Conservation (phyloP, 2,329 filamentous ascomycete species). For the Chaetomiaceae sp. region DNA sequence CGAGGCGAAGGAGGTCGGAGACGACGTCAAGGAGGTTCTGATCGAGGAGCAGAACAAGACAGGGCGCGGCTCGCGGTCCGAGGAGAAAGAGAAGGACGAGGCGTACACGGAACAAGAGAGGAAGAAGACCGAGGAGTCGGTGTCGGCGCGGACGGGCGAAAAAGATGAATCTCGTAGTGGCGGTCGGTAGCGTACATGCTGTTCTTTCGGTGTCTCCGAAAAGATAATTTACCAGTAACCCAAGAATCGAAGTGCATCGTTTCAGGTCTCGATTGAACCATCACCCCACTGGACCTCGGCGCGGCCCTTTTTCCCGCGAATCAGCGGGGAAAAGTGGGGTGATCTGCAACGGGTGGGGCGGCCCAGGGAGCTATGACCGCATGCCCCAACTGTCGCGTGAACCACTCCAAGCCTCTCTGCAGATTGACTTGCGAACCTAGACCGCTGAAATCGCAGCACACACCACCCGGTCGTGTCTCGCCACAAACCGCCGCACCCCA, state of each 20-base stretch:
- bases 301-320: too few species aligned
- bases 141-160: neutral
- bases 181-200: neutral
- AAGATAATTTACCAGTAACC: too few species aligned
- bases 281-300: too few species aligned
- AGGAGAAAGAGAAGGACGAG: constrained; percentile 38
- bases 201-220: neutral
- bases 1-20: constrained; percentile 68
- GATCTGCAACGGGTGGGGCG: neutral
- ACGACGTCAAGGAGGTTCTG: constrained; percentile 56
- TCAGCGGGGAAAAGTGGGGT: neutral
- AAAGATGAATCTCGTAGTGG: neutral
- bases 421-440: too few species aligned
- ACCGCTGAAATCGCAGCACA: too few species aligned
- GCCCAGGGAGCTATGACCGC: neutral
- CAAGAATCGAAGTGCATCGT: too few species aligned
- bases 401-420: too few species aligned
- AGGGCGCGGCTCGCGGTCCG: constrained; percentile 36
- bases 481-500: too few species aligned
- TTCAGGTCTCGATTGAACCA: too few species aligned
- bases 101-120: constrained; percentile 34
- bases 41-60: constrained; percentile 47
- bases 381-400: neutral
- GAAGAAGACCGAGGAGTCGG: constrained; percentile 23
- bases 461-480: too few species aligned